Conservation (phyloP, 2,329 filamentous ascomycete genomes). For the Rutstroemia sydowiana region DNA sequence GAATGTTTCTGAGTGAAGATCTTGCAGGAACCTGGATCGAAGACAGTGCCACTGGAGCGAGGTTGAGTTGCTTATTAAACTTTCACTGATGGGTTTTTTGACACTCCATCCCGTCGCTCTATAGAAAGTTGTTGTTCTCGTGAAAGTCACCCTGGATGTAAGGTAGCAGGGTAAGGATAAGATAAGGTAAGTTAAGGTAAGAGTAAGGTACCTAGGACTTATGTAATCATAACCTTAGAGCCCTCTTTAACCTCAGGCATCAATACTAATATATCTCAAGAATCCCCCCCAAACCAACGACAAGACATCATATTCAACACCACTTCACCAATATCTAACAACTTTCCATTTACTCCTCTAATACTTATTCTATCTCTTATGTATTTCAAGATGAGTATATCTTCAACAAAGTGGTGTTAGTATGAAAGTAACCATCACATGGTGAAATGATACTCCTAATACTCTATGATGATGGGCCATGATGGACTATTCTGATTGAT, state of each 20-base stretch:
- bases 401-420: constrained; percentile 2
- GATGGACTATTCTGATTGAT: background rate
- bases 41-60: no score
- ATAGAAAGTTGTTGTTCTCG: no score
- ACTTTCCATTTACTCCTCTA: constrained; percentile 5
- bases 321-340: constrained; percentile 10
- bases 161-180: no score
- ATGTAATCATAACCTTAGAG: background rate
- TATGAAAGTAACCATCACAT: constrained; percentile 6
- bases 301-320: constrained; percentile 5
- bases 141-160: no score
- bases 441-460: constrained; percentile 2
- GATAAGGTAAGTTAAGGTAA: no score
- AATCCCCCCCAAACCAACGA: constrained; percentile 4
- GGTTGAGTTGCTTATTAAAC: no score
- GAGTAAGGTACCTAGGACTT: background rate
- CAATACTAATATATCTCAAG: background rate
- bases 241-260: background rate
- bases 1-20: no score
- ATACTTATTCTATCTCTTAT: background rate
- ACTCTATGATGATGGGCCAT: background rate
- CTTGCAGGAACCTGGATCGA: no score
- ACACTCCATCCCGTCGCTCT: no score
- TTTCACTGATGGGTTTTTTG: no score
- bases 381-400: constrained; percentile 1